Conservation (phyloP, 371 early-diverging fungal genomes). For the Lichtheimia hyalospora region DNA sequence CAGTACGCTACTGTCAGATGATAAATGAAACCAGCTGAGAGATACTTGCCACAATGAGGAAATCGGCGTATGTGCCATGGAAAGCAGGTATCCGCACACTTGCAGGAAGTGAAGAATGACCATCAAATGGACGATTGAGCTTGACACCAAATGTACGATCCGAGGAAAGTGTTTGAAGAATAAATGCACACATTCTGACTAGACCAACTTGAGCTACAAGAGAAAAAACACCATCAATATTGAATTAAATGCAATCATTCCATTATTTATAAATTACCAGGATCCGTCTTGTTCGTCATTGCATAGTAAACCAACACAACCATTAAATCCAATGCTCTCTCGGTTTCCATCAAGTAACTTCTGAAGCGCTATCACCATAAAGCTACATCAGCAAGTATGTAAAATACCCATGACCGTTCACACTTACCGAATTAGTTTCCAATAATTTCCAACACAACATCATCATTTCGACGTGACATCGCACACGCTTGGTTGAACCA, state of each 20-base stretch:
- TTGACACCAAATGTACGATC: slow-evolving; percentile 75
- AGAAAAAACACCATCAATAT: not conserved
- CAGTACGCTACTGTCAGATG: not conserved
- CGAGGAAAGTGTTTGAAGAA: slow-evolving; percentile 82
- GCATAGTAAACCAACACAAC: slow-evolving; percentile 66
- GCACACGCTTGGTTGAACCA: slow-evolving; percentile 72
- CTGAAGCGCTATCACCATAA: slow-evolving; percentile 55
- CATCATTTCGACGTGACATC: slow-evolving; percentile 70
- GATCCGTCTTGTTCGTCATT: slow-evolving; percentile 60
- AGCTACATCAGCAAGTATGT: not conserved
- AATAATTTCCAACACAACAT: slow-evolving; percentile 85
- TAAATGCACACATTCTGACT: slow-evolving; percentile 78
- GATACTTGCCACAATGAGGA: slow-evolving; percentile 67
- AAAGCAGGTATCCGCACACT: slow-evolving; percentile 72
- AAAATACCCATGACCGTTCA: not conserved
- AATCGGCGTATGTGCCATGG: slow-evolving; percentile 82
- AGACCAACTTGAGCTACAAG: slow-evolving; percentile 68
- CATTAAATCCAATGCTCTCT: slow-evolving; percentile 65
- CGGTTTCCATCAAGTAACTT: slow-evolving; percentile 68
- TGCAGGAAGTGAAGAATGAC: slow-evolving; percentile 63
- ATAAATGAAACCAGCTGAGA: not conserved
- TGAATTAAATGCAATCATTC: not conserved
- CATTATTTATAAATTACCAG: slow-evolving; percentile 38
- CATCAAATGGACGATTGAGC: slow-evolving; percentile 75
- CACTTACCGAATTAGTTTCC: slow-evolving; percentile 71